phyloP scores from a whole-genome alignment of 305 asterid species.

The Fraxinus greggii region DNA sequence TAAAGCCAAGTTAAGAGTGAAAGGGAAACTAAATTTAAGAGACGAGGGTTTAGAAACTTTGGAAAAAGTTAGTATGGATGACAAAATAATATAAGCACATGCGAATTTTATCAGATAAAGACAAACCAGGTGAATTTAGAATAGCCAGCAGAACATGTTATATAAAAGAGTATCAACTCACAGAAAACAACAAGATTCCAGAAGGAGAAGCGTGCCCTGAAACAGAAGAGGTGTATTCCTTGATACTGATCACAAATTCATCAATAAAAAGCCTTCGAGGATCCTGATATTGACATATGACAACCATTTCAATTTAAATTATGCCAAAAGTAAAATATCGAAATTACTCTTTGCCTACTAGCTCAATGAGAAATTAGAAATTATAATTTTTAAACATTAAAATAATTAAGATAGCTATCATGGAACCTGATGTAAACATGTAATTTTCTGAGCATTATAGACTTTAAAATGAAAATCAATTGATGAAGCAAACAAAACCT shows the following conservation, averaged over 20 bases:
- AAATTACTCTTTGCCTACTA: slow-evolving; percentile 3
- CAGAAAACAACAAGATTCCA: slow-evolving; percentile 69
- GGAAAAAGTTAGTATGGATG: neutral
- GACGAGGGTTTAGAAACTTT: slow-evolving; percentile 5
- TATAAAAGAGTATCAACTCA: slow-evolving; percentile 36
- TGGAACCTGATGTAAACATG: slow-evolving; percentile 8
- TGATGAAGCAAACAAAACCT: neutral
- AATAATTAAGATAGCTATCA: slow-evolving; percentile 8
- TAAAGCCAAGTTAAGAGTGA: neutral
- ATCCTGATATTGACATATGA: slow-evolving; percentile 32
- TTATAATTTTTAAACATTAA: slow-evolving; percentile 7
- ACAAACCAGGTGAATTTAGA: slow-evolving; percentile 8
- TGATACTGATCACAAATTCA: slow-evolving; percentile 61
- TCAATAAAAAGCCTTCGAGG: slow-evolving; percentile 38
- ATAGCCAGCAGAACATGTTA: neutral
- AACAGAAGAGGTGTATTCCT: slow-evolving; percentile 45
- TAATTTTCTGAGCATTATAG: slow-evolving; percentile 11
- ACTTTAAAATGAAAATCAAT: slow-evolving; percentile 13
- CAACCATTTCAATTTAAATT: slow-evolving; percentile 26
- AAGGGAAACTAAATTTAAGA: neutral
- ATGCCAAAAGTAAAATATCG: slow-evolving; percentile 13
- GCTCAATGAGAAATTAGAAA: neutral
- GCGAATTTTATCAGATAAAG: neutral
- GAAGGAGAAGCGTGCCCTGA: slow-evolving; percentile 66
- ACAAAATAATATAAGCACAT: neutral